These are phyloP conservation scores for Nitzschia putrida DNA, from an alignment of 108 stramenopile species.

Conservation along the genomic window DNA sequence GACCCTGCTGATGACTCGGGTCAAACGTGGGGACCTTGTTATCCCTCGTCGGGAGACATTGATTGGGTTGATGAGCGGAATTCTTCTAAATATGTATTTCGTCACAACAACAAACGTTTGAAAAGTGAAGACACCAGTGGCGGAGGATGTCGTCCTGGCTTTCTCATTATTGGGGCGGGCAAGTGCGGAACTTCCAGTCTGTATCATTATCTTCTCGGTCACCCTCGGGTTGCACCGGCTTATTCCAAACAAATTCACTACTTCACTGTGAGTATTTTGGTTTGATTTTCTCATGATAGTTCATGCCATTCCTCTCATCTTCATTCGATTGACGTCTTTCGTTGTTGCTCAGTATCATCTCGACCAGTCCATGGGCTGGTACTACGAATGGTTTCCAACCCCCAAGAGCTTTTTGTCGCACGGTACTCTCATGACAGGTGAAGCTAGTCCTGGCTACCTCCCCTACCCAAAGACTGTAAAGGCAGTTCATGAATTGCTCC, in stretches of 20 bases:
- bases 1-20: slow-evolving; percentile 14
- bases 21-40: slow-evolving; percentile 56
- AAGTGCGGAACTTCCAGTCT: slow-evolving; percentile 83
- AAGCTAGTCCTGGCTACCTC: slow-evolving; percentile 84
- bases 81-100: background rate
- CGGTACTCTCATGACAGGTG: slow-evolving; percentile 84
- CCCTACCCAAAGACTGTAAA: slow-evolving; percentile 57
- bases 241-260: slow-evolving; percentile 83
- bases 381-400: slow-evolving; percentile 74
- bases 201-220: slow-evolving; percentile 79
- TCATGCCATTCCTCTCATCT: no score
- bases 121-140: background rate
- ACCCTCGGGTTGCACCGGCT: slow-evolving; percentile 79
- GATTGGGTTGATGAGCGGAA: slow-evolving; percentile 21
- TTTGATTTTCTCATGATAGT: no score
- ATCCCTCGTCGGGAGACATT: background rate
- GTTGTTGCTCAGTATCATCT: slow-evolving; percentile 29
- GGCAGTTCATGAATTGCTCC: background rate
- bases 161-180: slow-evolving; percentile 83
- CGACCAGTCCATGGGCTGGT: slow-evolving; percentile 61
- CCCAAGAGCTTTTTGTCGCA: slow-evolving; percentile 60
- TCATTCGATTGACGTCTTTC: background rate
- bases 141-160: slow-evolving; percentile 81
- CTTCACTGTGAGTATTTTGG: slow-evolving; percentile 50
- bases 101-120: slow-evolving; percentile 2